A percentile compares a stretch with the other conserved stretches of the same genome.
Conservation (phyloP, 2,329 filamentous ascomycete species). For the Cercospora sp. region DNA sequence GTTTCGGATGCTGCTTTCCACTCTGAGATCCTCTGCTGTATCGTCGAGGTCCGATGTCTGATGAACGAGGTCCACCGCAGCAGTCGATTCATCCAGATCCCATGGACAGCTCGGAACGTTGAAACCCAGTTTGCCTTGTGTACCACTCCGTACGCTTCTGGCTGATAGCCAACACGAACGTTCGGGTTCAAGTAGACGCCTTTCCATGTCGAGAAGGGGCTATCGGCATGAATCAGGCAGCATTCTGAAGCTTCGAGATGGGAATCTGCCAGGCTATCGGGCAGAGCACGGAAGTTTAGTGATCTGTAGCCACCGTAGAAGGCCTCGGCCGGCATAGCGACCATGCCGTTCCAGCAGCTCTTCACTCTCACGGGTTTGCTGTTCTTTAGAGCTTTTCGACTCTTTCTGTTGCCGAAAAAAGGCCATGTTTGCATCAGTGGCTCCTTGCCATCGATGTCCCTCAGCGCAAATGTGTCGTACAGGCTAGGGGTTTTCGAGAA, state of each 20-base stretch:
- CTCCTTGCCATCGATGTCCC: conserved; percentile 55
- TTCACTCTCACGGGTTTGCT: conserved; percentile 58
- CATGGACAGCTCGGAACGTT: conserved; percentile 51
- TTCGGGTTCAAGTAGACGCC: conserved; percentile 70
- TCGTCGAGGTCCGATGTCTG: conserved; percentile 34
- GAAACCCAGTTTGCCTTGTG: conserved; percentile 35
- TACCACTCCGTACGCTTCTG: conserved; percentile 54
- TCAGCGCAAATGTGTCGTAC: conserved; percentile 65
- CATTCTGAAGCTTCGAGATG: conserved; percentile 78
- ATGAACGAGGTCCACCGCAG: conserved; percentile 48
- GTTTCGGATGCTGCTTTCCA: conserved; percentile 29
- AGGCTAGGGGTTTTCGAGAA: conserved; percentile 56
- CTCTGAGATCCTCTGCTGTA: conserved; percentile 26
- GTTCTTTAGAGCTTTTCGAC: conserved; percentile 55
- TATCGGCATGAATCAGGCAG: conserved; percentile 74
- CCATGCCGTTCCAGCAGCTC: conserved; percentile 65
- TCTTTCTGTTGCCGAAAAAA: conserved; percentile 55
- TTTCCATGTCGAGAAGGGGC: conserved; percentile 53
- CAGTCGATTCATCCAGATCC: conserved; percentile 61
- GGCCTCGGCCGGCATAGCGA: conserved; percentile 55
- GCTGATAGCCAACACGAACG: conserved; percentile 66
- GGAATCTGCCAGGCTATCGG: conserved; percentile 58
- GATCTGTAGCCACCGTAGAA: conserved; percentile 49
- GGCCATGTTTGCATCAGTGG: conserved; percentile 60
- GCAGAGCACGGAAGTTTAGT: conserved; percentile 64